A percentile compares a stretch with the other conserved stretches of the same genome.
Conservation (phyloP, 345 rosid genomes). For the Pelargonium nanum region DNA sequence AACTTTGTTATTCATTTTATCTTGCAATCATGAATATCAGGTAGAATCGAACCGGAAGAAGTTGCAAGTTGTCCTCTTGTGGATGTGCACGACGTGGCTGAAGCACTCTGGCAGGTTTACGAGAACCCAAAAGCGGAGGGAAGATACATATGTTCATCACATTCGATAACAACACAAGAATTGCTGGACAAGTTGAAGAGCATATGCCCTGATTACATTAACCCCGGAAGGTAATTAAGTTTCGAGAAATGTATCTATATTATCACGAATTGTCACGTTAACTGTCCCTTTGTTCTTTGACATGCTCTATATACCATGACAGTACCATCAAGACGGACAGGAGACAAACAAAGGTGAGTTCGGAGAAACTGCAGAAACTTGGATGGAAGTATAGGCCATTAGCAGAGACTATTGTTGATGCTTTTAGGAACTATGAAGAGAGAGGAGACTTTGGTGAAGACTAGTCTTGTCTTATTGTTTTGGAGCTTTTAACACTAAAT, state of each 20-base stretch:
- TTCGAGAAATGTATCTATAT: too few relatives aligned
- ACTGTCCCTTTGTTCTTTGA: background rate
- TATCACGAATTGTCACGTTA: background rate
- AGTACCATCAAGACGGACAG: constrained; percentile 18
- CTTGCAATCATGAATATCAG: constrained; percentile 14
- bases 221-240: constrained; percentile 36
- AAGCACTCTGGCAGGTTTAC: constrained; percentile 13
- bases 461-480: too few relatives aligned
- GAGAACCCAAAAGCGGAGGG: constrained; percentile 31
- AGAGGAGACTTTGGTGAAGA: constrained; percentile 12
- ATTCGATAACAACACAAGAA: constrained; percentile 15
- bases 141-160: constrained; percentile 44
- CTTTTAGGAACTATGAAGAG: constrained; percentile 18
- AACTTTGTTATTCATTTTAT: background rate
- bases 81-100: constrained; percentile 29
- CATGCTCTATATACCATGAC: constrained; percentile 2
- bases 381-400: constrained; percentile 27
- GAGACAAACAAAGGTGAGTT: constrained; percentile 10
- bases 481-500: too few relatives aligned
- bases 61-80: constrained; percentile 17
- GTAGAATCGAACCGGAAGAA: constrained; percentile 28
- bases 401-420: constrained; percentile 24
- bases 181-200: constrained; percentile 43
- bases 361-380: constrained; percentile 18
- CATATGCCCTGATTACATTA: constrained; percentile 41